These are phyloP conservation scores for Cucumis cinereus DNA, from an alignment of 306 rosid species.

Conservation along the genomic window DNA sequence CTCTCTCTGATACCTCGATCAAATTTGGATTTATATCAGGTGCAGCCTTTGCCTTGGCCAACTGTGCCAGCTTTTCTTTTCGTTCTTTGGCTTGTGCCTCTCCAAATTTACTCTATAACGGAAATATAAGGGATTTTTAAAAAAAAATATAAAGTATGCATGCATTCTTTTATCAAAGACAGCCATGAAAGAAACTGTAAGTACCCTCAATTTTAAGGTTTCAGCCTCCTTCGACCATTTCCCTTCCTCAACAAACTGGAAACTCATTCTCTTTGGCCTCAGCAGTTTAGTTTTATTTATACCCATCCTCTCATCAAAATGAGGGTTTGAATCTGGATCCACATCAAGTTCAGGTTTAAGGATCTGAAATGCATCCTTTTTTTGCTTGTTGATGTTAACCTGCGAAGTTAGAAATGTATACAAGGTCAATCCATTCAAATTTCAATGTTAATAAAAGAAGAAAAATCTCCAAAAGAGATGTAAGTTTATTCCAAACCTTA, in stretches of 20 bases:
- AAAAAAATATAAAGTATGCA: too few relatives aligned
- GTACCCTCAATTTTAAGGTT: slow-evolving; percentile 68
- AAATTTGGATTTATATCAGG: slow-evolving; percentile 92
- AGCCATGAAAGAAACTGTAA: background rate
- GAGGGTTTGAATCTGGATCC: slow-evolving; percentile 78
- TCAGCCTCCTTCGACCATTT: slow-evolving; percentile 95
- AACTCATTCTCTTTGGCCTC: slow-evolving; percentile 78
- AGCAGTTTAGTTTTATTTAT: slow-evolving; percentile 63
- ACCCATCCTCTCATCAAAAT: slow-evolving; percentile 75
- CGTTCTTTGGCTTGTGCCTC: slow-evolving; percentile 99
- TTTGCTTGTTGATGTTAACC: slow-evolving; percentile 94
- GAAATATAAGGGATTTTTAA: background rate
- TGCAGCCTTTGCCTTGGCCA: slow-evolving; percentile 94
- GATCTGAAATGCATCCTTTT: slow-evolving; percentile 87
- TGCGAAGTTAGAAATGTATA: slow-evolving; percentile 21
- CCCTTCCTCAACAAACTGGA: slow-evolving; percentile 88
- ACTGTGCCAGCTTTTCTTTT: slow-evolving; percentile 78
- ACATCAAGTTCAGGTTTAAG: slow-evolving; percentile 78
- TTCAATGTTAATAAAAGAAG: background rate
- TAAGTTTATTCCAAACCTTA: slow-evolving; percentile 42
- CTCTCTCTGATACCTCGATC: slow-evolving; percentile 82
- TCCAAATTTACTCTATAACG: slow-evolving; percentile 74
- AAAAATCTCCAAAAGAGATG: background rate
- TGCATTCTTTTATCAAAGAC: background rate
- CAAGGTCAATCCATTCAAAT: background rate